Conservation (phyloP, 2,329 filamentous ascomycete genomes). For the Diaporthe eres region DNA sequence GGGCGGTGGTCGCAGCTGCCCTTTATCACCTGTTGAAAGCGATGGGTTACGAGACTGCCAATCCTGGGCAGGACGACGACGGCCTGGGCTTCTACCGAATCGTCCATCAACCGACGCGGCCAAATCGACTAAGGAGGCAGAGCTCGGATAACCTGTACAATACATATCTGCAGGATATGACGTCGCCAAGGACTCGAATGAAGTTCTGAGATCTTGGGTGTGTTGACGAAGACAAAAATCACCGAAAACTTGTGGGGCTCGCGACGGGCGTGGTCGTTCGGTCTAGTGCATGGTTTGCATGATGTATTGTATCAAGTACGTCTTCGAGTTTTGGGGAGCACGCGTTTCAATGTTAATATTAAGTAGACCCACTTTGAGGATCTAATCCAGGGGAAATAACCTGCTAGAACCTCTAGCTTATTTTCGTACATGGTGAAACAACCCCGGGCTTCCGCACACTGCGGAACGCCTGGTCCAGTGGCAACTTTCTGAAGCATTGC, state of each 20-base stretch:
- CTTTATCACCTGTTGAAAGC: conserved; percentile 55
- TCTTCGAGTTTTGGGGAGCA: conserved; percentile 1
- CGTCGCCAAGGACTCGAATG: conserved; percentile 27
- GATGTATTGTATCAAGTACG: conserved; percentile 6
- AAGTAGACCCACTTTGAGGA: conserved; percentile 1
- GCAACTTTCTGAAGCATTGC: conserved; percentile 11
- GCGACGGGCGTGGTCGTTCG: background rate
- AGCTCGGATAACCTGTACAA: conserved; percentile 30
- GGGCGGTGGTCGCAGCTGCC: conserved; percentile 58
- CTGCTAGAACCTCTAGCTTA: background rate
- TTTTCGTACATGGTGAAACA: conserved; percentile 11
- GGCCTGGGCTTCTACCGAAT: conserved; percentile 36
- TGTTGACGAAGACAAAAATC: background rate
- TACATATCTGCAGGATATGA: conserved; percentile 35
- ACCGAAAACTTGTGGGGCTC: conserved; percentile 1
- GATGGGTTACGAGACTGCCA: conserved; percentile 53
- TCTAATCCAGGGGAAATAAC: conserved; percentile 11
- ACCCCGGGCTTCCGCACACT: background rate
- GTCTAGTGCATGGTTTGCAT: conserved; percentile 15
- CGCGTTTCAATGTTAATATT: conserved; percentile 18
- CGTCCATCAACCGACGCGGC: conserved; percentile 12
- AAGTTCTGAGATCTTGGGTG: background rate
- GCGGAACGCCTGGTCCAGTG: background rate
- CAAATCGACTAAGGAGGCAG: background rate
- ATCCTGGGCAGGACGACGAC: conserved; percentile 48